Conservation (phyloP, 768 basidiomycete genomes). For the Russula lepida region DNA sequence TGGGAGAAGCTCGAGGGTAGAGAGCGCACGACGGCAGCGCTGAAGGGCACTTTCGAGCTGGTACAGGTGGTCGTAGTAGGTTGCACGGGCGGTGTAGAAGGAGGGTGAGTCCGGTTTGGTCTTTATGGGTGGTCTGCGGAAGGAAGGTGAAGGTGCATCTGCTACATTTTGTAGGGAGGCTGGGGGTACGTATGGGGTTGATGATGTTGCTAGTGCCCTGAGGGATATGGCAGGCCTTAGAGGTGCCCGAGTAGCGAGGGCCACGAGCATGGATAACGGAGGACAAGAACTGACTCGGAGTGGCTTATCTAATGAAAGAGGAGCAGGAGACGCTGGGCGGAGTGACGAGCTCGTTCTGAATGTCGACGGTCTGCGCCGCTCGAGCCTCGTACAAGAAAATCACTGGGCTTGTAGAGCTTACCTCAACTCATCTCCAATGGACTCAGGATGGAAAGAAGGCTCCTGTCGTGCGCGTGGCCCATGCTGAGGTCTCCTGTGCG, state of each 20-base stretch:
- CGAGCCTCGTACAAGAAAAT: slow-evolving; percentile 82
- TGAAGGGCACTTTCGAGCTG: slow-evolving; percentile 57
- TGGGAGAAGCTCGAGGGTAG: slow-evolving; percentile 61
- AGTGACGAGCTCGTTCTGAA: slow-evolving; percentile 13
- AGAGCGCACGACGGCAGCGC: slow-evolving; percentile 50
- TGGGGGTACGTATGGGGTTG: slow-evolving; percentile 26
- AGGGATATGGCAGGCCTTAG: background rate
- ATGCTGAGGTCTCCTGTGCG: slow-evolving; percentile 52
- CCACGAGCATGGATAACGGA: slow-evolving; percentile 7
- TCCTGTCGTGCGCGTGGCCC: slow-evolving; percentile 54
- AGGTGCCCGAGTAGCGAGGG: background rate
- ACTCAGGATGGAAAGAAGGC: slow-evolving; percentile 61
- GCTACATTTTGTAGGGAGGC: slow-evolving; percentile 23
- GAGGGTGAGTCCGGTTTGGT: slow-evolving; percentile 55
- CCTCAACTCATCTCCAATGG: slow-evolving; percentile 68
- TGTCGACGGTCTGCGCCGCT: slow-evolving; percentile 35
- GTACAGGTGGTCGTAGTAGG: slow-evolving; percentile 64
- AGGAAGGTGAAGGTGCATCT: slow-evolving; percentile 3
- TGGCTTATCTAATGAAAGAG: slow-evolving; percentile 14
- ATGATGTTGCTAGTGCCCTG: slow-evolving; percentile 22
- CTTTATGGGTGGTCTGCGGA: slow-evolving; percentile 11
- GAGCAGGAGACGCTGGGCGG: background rate
- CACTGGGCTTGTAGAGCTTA: slow-evolving; percentile 67
- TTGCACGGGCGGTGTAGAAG: slow-evolving; percentile 76
- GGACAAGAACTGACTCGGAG: background rate